These are phyloP conservation scores for Cornus suecica DNA, from an alignment of 148 eudicot species.

Conservation along the genomic window DNA sequence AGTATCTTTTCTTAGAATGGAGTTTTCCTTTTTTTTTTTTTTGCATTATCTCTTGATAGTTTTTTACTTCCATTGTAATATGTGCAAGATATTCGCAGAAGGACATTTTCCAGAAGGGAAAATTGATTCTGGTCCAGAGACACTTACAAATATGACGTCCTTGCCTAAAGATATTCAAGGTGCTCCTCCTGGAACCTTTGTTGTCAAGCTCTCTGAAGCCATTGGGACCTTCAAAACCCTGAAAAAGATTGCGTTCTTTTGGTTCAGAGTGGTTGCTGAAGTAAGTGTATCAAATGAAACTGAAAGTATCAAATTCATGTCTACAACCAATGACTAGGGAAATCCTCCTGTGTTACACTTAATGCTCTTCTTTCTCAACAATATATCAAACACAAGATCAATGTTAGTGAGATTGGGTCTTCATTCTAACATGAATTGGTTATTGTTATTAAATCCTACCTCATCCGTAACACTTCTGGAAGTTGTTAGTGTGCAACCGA, in stretches of 20 bases:
- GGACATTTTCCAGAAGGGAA: slow-evolving; percentile 66
- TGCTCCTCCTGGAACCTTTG: slow-evolving; percentile 74
- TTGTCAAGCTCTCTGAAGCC: slow-evolving; percentile 80
- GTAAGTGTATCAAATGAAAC: slow-evolving; percentile 45
- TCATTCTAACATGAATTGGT: neutral
- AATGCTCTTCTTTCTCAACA: slow-evolving; percentile 2
- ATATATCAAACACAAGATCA: neutral
- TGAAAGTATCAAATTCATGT: neutral
- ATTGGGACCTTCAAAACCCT: slow-evolving; percentile 79
- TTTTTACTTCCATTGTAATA: slow-evolving; percentile 66
- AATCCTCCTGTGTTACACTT: neutral
- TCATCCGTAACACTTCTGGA: too few relatives aligned
- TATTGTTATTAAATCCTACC: neutral
- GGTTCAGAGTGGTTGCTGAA: slow-evolving; percentile 76
- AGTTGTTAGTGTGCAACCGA: too few relatives aligned
- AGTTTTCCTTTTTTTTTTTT: neutral
- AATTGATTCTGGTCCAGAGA: slow-evolving; percentile 46
- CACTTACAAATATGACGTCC: slow-evolving; percentile 34
- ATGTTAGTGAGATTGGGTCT: neutral
- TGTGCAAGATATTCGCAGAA: slow-evolving; percentile 86
- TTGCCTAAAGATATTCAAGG: slow-evolving; percentile 88
- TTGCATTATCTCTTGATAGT: slow-evolving; percentile 37
- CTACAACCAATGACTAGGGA: neutral
- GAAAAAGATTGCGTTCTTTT: slow-evolving; percentile 73
- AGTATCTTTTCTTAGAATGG: neutral